A percentile compares a stretch with the other conserved stretches of the same genome.
These are phyloP conservation scores for Pythium dissimile DNA, from an alignment of 352 stramenopile species.

Conservation along the genomic window DNA sequence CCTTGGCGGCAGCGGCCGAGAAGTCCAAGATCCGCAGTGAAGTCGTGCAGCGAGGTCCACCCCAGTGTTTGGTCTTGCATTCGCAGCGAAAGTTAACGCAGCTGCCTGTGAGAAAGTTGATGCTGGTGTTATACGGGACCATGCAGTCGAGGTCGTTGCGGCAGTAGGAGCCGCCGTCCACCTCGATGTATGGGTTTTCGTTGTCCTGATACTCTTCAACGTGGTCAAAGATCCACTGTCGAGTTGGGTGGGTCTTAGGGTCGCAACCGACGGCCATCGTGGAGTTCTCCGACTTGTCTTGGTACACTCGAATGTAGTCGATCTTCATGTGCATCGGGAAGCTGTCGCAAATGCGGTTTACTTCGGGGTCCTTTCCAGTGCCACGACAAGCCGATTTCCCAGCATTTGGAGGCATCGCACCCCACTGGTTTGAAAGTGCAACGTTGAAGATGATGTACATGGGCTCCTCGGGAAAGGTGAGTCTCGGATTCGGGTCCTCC, in stretches of 20 bases:
- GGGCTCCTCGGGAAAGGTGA: slow-evolving; percentile 82
- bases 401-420: slow-evolving; percentile 48
- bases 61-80: slow-evolving; percentile 59
- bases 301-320: slow-evolving; percentile 81
- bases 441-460: slow-evolving; percentile 95
- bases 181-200: slow-evolving; percentile 46
- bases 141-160: slow-evolving; percentile 53
- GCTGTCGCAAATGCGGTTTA: slow-evolving; percentile 71
- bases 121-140: slow-evolving; percentile 34
- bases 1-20: neutral
- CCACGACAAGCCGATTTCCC: slow-evolving; percentile 49
- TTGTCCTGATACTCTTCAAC: slow-evolving; percentile 53
- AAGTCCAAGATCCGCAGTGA: slow-evolving; percentile 27
- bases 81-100: slow-evolving; percentile 48
- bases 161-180: slow-evolving; percentile 56
- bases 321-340: slow-evolving; percentile 86
- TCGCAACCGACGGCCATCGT: slow-evolving; percentile 61
- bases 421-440: slow-evolving; percentile 88
- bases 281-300: slow-evolving; percentile 39
- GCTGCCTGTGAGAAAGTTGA: slow-evolving; percentile 49
- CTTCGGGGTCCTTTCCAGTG: slow-evolving; percentile 38
- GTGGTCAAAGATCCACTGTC: slow-evolving; percentile 68
- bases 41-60: slow-evolving; percentile 59
- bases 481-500: slow-evolving; percentile 41
- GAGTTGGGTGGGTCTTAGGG: slow-evolving; percentile 54